Percentiles rank a stretch among this genome's conserved stretches.
These are phyloP conservation scores for Salix koriyanagi DNA, from an alignment of 345 rosid species.

Conservation along the genomic window DNA sequence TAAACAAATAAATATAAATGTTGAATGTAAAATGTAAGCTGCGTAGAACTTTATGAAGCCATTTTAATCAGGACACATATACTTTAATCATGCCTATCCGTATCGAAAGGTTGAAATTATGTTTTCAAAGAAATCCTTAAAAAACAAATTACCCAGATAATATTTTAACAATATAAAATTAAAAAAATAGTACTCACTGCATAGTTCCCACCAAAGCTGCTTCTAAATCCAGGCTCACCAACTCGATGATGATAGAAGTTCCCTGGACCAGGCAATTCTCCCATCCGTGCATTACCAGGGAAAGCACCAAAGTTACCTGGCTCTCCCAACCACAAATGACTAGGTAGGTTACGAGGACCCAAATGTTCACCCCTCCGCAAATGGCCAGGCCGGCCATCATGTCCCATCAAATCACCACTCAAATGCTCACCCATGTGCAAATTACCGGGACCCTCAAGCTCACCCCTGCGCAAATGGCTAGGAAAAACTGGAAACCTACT, in stretches of 20 bases:
- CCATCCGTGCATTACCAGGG: constrained; percentile 38
- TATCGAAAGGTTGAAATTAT: neutral
- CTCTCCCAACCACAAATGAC: constrained; percentile 31
- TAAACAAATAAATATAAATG: neutral
- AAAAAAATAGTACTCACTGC: constrained; percentile 38
- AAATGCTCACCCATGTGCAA: constrained; percentile 32
- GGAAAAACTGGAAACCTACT: constrained; percentile 41
- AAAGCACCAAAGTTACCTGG: constrained; percentile 34
- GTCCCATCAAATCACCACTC: constrained; percentile 34
- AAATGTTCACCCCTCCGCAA: constrained; percentile 48
- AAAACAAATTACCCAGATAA: neutral
- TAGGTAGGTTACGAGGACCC: constrained; percentile 30
- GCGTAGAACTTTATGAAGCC: neutral
- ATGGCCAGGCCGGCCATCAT: constrained; percentile 39
- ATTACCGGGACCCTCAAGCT: constrained; percentile 50
- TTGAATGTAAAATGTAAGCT: neutral
- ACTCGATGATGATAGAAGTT: constrained; percentile 34
- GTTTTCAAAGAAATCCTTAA: neutral
- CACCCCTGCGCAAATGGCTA: constrained; percentile 40
- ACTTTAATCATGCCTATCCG: neutral
- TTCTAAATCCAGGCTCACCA: constrained; percentile 65
- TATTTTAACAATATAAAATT: neutral
- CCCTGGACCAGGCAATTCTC: constrained; percentile 39
- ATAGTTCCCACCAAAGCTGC: constrained; percentile 47
- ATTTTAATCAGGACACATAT: neutral